Evolutionary conservation across 805 yeast genomes (phyloP).

Genomic region (Myxozyma vanderwaltii): DNA sequence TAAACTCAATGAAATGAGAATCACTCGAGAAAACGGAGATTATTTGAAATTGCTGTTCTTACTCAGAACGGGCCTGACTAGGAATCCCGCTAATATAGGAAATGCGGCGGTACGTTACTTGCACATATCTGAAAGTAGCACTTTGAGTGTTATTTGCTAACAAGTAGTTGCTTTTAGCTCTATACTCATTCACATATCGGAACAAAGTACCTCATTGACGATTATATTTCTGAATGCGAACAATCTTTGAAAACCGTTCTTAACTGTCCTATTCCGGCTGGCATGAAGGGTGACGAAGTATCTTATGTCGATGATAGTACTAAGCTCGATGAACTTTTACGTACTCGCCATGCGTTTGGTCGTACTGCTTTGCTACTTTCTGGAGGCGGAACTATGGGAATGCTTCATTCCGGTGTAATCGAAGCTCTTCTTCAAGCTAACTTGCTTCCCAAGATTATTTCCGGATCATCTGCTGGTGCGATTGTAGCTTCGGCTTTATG

Average conservation of each 20-base stretch:
- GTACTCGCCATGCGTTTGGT: slow-evolving; percentile 89
- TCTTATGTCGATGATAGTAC: slow-evolving; percentile 61
- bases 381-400: slow-evolving; percentile 95
- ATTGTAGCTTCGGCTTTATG: slow-evolving; percentile 89
- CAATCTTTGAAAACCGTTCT: slow-evolving; percentile 42
- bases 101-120: slow-evolving; percentile 51
- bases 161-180: slow-evolving; percentile 41
- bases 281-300: slow-evolving; percentile 30
- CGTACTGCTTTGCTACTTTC: slow-evolving; percentile 91
- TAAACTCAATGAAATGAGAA: slow-evolving; percentile 57
- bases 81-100: slow-evolving; percentile 87
- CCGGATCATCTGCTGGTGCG: slow-evolving; percentile 96
- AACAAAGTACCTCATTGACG: slow-evolving; percentile 80
- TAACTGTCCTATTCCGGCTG: slow-evolving; percentile 36
- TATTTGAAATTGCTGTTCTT: slow-evolving; percentile 64
- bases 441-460: slow-evolving; percentile 79
- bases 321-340: slow-evolving; percentile 74
- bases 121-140: too few species aligned
- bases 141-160: not conserved
- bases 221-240: slow-evolving; percentile 78
- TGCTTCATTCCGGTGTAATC: slow-evolving; percentile 89
- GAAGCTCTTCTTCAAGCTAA: slow-evolving; percentile 74
- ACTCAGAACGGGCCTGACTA: slow-evolving; percentile 79
- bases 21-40: slow-evolving; percentile 61
- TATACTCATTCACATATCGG: slow-evolving; percentile 82